Percentiles rank a stretch among this genome's conserved stretches.
Evolutionary conservation across 202 grass and related monocot genomes (phyloP).

Genomic region (Panicum hallii): DNA sequence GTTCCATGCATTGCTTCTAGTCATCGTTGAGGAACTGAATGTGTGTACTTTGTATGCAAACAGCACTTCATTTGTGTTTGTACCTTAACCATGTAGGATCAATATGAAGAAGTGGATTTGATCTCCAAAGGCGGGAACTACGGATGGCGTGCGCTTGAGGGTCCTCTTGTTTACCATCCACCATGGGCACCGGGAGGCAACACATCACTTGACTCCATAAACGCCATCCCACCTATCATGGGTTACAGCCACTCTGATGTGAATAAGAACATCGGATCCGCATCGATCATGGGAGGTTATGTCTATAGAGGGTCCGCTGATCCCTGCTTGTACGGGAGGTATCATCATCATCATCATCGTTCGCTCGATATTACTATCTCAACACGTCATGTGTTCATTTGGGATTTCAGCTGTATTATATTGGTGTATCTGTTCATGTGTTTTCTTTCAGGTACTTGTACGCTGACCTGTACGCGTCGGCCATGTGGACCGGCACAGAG

Average conservation of each 20-base stretch:
- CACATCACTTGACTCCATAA: conserved; percentile 66
- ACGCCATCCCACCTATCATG: conserved; percentile 72
- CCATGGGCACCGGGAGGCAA: conserved; percentile 41
- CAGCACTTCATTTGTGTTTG: conserved; percentile 15
- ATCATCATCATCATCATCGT: not conserved
- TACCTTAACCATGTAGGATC: conserved; percentile 60
- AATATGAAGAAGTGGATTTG: conserved; percentile 57
- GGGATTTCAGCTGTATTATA: not conserved
- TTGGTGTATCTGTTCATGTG: not conserved
- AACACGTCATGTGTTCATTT: not conserved
- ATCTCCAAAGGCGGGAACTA: conserved; percentile 63
- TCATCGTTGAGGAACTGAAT: not conserved
- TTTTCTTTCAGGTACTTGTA: conserved; percentile 56
- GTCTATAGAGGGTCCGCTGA: conserved; percentile 56
- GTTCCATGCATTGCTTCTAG: not conserved
- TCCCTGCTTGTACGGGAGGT: conserved; percentile 56
- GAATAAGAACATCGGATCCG: conserved; percentile 69
- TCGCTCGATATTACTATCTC: not conserved
- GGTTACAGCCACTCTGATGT: conserved; percentile 71
- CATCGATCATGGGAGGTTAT: conserved; percentile 53
- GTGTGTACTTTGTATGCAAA: not conserved
- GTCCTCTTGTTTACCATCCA: conserved; percentile 40
- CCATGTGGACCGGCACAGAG: conserved; percentile 52
- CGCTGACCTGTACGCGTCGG: conserved; percentile 44
- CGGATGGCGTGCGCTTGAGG: conserved; percentile 71